phyloP scores from a whole-genome alignment of 2,329 filamentous ascomycete species.

The Paraphoma chrysanthemicola region DNA sequence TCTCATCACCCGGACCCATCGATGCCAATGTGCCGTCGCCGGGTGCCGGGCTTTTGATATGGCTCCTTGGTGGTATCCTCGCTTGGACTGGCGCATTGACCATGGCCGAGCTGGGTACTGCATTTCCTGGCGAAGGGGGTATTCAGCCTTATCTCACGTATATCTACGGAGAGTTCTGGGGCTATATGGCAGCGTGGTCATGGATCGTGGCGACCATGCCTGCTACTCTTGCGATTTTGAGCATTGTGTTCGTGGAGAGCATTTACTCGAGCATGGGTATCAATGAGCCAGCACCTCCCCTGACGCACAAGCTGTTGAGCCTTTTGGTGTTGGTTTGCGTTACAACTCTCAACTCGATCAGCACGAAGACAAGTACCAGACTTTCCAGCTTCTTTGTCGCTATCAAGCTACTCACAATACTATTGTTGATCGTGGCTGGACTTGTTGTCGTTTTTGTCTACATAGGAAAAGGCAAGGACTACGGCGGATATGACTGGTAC shows the following conservation, averaged over 20 bases:
- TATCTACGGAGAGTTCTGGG: constrained; percentile 67
- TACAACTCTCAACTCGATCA: constrained; percentile 52
- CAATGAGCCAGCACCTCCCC: constrained; percentile 60
- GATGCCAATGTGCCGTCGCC: constrained; percentile 70
- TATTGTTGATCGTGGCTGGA: constrained; percentile 44
- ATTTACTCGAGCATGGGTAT: constrained; percentile 61
- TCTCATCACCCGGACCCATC: constrained; percentile 69
- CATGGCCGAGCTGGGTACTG: constrained; percentile 69
- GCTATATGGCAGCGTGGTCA: constrained; percentile 70
- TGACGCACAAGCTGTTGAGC: constrained; percentile 49
- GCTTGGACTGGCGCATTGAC: constrained; percentile 70
- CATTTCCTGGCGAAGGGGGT: constrained; percentile 69
- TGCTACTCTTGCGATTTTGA: constrained; percentile 68
- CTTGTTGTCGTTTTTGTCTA: constrained; percentile 42
- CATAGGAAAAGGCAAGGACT: constrained; percentile 33
- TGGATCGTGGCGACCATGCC: constrained; percentile 73
- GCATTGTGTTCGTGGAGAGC: constrained; percentile 64
- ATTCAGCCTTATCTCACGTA: constrained; percentile 69
- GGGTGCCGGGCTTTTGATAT: constrained; percentile 63
- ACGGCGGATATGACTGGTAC: constrained; percentile 44
- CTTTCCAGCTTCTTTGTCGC: constrained; percentile 48
- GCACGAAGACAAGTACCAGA: constrained; percentile 51
- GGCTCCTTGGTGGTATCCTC: constrained; percentile 67
- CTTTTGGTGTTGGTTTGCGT: constrained; percentile 49
- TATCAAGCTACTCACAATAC: constrained; percentile 45